phyloP scores from a whole-genome alignment of 2,329 filamentous ascomycete genomes.

The Macrophomina tecta region DNA sequence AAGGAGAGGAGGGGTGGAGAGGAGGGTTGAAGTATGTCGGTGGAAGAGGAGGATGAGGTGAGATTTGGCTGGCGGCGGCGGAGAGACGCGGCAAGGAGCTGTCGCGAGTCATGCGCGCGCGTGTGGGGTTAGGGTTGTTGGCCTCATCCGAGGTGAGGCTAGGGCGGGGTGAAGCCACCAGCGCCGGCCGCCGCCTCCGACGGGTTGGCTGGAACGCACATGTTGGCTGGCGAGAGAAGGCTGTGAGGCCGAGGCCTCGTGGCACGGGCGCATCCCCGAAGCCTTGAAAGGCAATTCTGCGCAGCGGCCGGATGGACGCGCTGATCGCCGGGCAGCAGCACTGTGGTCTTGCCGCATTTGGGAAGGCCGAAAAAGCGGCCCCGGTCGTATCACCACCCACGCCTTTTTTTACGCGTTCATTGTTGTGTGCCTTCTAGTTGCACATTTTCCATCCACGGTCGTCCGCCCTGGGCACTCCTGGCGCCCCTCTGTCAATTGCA shows the following conservation, averaged over 20 bases:
- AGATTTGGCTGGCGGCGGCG: neutral
- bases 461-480: too few relatives aligned
- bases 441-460: too few relatives aligned
- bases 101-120: constrained; percentile 1
- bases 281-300: too few relatives aligned
- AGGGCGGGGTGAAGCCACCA: neutral
- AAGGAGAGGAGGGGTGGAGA: neutral
- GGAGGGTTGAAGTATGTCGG: neutral
- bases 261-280: neutral
- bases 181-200: neutral
- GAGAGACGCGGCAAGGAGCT: constrained; percentile 1
- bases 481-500: too few relatives aligned
- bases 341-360: neutral
- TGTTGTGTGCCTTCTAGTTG: too few relatives aligned
- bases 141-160: neutral
- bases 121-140: neutral
- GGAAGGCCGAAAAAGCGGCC: neutral
- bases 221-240: too few relatives aligned
- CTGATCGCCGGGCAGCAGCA: neutral
- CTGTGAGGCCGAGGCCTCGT: neutral
- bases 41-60: neutral
- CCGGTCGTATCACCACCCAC: neutral
- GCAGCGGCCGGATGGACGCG: too few relatives aligned
- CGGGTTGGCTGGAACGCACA: neutral
- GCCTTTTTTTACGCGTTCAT: too few relatives aligned